phyloP scores from a whole-genome alignment of 495 filamentous ascomycete genomes.

The Talaromyces thailandensis region DNA sequence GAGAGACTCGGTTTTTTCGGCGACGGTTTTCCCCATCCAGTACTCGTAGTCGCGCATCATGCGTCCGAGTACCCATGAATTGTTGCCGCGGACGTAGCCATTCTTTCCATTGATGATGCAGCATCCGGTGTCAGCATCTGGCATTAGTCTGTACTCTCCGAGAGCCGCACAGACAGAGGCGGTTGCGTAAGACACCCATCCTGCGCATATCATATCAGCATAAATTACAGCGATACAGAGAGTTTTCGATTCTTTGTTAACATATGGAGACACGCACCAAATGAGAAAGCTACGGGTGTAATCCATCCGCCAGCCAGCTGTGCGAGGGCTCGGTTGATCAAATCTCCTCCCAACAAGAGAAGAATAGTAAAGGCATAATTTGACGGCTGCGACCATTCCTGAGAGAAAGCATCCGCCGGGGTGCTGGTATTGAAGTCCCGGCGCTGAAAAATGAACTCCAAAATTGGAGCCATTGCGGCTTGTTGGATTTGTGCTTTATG shows the following conservation, averaged over 20 bases:
- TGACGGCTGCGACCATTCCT: constrained; percentile 19
- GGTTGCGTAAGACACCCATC: constrained; percentile 40
- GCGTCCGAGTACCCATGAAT: constrained; percentile 40
- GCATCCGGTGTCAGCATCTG: constrained; percentile 12
- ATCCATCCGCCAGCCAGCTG: constrained; percentile 26
- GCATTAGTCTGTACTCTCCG: constrained; percentile 35
- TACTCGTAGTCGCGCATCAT: constrained; percentile 39
- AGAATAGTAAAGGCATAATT: constrained; percentile 33
- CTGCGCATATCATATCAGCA: constrained; percentile 1
- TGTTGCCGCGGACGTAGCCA: constrained; percentile 34
- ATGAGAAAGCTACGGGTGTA: constrained; percentile 45
- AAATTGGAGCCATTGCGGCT: not conserved
- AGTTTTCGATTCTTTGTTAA: not conserved
- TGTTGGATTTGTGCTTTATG: not conserved
- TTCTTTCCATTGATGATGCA: constrained; percentile 33
- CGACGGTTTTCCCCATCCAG: constrained; percentile 17
- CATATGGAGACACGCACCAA: constrained; percentile 21
- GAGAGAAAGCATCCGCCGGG: not conserved
- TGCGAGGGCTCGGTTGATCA: constrained; percentile 39
- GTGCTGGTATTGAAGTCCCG: constrained; percentile 1
- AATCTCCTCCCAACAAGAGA: constrained; percentile 40
- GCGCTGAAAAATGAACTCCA: not conserved
- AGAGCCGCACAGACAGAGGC: constrained; percentile 26
- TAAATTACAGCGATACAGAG: not conserved
- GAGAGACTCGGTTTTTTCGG: constrained; percentile 8